Evolutionary conservation across 179 eudicot species (phyloP), one percentile per base, ranked within the genome.

Genomic region (Dionaea muscipula): DNA sequence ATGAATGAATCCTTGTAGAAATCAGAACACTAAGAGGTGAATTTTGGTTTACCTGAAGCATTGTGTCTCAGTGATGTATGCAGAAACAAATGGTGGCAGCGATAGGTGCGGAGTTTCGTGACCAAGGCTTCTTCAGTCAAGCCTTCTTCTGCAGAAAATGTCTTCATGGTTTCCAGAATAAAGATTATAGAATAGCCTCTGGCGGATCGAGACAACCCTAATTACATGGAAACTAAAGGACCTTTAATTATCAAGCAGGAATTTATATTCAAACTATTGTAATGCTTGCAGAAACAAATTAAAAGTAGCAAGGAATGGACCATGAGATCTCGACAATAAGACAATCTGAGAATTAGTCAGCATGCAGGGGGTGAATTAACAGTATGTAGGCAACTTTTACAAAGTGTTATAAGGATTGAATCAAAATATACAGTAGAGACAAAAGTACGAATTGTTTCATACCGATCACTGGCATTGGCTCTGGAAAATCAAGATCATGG

Each of bases 381-480:
- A n/a, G 10, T 16, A 43, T 43, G 47, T 18, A 7, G 7, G 26
- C 40, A 50, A 24, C 31, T 49, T 16, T 46, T 36, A 45, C 27
- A 53, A 13, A 0, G 17, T 27, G 23, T 26, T 17, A 50, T n/a
- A 1, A 2, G 13, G 16, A 11, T 4, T 9, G 19, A 43, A 10
- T 15, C 47, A 16, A 19, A 7, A 3, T 7, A 6, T 15, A 43
- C 7, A 2, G 10, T 15, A 43, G 17, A 7, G 7, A 15, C 17
- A n/a, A 43, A n/a, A 17, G 55, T 27, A 38, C 12, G 31, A 12
- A 17, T 51, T 33, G 35, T 39, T 64, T 57, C 80, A 66, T 93
- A 93, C 99, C 99, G 68, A 81, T 69, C 26, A 93, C 87, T 54
- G 96, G 99, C 99, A 93, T 93, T 47, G 99, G 96, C 55, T 93